These are phyloP conservation scores for Ascomycota sp. DNA, from an alignment of 2,329 filamentous ascomycete species.

Conservation along the genomic window DNA sequence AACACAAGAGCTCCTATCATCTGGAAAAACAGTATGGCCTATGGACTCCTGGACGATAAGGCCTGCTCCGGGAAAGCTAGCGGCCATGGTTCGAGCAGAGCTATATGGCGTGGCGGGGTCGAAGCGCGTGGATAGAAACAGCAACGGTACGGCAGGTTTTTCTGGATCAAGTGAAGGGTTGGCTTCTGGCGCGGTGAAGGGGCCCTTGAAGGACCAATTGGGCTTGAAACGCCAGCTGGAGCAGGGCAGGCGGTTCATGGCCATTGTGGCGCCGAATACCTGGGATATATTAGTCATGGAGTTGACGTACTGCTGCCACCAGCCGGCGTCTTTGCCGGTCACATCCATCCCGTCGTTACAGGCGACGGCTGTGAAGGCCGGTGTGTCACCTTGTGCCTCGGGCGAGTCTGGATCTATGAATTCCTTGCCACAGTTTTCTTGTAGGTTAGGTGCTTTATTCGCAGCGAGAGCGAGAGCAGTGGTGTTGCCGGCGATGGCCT, in stretches of 20 bases:
- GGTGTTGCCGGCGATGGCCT: slow-evolving; percentile 5
- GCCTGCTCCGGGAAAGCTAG: slow-evolving; percentile 8
- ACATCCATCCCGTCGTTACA: slow-evolving; percentile 15
- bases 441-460: too few species aligned
- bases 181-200: slow-evolving; percentile 10
- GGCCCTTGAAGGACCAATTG: slow-evolving; percentile 18
- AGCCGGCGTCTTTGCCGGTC: slow-evolving; percentile 4
- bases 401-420: too few species aligned
- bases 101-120: slow-evolving; percentile 24
- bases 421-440: too few species aligned
- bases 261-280: slow-evolving; percentile 13
- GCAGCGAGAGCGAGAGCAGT: neutral
- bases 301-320: slow-evolving; percentile 11
- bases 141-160: slow-evolving; percentile 17
- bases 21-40: slow-evolving; percentile 8
- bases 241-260: slow-evolving; percentile 17
- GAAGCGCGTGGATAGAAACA: slow-evolving; percentile 19
- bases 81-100: slow-evolving; percentile 12
- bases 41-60: slow-evolving; percentile 10
- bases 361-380: slow-evolving; percentile 5
- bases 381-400: too few species aligned
- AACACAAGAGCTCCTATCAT: slow-evolving; percentile 5
- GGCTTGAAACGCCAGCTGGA: slow-evolving; percentile 15
- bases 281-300: slow-evolving; percentile 8
- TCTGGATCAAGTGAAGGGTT: slow-evolving; percentile 6